Conservation (phyloP, 148 eudicot species). For the Bassia scoparia region DNA sequence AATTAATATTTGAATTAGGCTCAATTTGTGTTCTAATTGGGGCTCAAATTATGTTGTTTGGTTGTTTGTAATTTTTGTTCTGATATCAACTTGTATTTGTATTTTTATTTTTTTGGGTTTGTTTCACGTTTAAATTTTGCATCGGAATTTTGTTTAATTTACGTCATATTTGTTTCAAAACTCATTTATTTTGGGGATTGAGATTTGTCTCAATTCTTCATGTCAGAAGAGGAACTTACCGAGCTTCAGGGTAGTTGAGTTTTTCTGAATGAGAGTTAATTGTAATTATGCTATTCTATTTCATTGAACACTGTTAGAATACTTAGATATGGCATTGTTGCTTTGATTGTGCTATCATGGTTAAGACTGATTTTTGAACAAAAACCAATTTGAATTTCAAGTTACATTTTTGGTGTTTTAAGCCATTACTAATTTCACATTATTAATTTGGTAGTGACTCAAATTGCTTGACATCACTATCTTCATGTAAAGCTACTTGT, state of each 20-base stretch:
- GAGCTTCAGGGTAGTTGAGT: slow-evolving; percentile 69
- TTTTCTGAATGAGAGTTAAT: neutral
- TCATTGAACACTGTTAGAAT: neutral
- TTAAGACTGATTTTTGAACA: neutral
- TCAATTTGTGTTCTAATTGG: too few species aligned
- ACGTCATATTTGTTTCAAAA: too few species aligned
- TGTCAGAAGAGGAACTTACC: slow-evolving; percentile 94
- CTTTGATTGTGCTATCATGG: neutral
- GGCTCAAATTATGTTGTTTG: too few species aligned
- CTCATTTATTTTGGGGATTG: too few species aligned
- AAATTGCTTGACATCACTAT: neutral
- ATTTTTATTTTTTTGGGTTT: too few species aligned
- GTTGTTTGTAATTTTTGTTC: too few species aligned
- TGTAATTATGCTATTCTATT: neutral
- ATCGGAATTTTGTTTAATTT: too few species aligned
- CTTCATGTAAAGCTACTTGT: neutral
- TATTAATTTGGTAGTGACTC: neutral
- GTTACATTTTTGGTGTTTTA: neutral
- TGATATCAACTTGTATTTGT: too few species aligned
- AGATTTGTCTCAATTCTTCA: too few species aligned
- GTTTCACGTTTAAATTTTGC: too few species aligned
- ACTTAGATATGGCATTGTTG: neutral
- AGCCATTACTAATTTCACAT: too few species aligned
- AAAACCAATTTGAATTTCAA: neutral
- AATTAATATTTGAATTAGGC: too few species aligned